Evolutionary conservation across 352 stramenopile species (phyloP), one percentile per base, ranked within the genome.

Genomic region (Globisporangium middletonii): DNA sequence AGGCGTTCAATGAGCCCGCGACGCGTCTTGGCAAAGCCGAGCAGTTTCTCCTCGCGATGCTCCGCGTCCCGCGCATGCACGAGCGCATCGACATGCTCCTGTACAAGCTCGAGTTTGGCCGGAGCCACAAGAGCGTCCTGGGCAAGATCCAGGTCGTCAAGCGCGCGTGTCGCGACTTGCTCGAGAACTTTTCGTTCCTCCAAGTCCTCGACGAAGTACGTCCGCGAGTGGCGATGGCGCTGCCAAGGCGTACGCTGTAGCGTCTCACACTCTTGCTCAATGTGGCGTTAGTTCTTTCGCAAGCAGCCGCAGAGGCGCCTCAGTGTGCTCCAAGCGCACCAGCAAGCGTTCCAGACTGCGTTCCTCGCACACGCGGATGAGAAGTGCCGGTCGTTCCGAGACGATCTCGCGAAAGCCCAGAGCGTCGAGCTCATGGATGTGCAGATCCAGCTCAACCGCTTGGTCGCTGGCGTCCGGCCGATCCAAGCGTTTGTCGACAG

Each of bases 81-180:
- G 63, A 77, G 38, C 73, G 78, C 18, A 88, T 91, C 49, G 77
- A 91, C 28, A 86, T 80, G 62, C 88, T 91, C 18, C 57, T 89
- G 33, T 91, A 86, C 64, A 91, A 89, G 57, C 72, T 91, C 42
- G 76, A 85, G 65, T 91, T 91, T 48, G 41, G 45, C 16, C 67
- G 71, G 1, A 78, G 44, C 18, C 71, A 82, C 27, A 68, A 65
- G 13, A 78, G 55, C 9, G 55, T 86, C 19, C 63, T 84, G 16
- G 59, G 61, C 0, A 73, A 71, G 35, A 72, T 91, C 41, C 67
- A 86, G 47, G 49, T 83, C 6, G 71, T 88, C 2, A 87, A 85
- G 54, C 75, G 77, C 43, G 76, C 78, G 2, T 91, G 78, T 43
- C 67, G 75, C 18, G 77, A 91, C 60, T 41, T 91, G 18, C 64